A percentile compares a stretch with the other conserved stretches of the same genome.
Conservation (phyloP, 225 moss, liverwort and hornwort species). For the Sphagnum contortum region DNA sequence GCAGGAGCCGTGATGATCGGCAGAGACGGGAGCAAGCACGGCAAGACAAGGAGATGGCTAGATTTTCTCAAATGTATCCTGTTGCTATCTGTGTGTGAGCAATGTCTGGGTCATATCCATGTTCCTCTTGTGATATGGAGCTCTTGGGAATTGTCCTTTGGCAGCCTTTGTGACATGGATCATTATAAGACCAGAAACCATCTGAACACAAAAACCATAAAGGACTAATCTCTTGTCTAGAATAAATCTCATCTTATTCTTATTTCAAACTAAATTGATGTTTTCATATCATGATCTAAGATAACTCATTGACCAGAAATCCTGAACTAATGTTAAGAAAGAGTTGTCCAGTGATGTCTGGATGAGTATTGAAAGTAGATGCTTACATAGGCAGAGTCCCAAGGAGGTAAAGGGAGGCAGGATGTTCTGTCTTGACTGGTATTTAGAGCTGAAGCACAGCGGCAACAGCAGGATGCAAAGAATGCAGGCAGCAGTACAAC, state of each 20-base stretch:
- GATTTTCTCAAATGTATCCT: conserved; percentile 75
- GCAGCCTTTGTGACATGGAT: too few relatives aligned
- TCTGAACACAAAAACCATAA: too few relatives aligned
- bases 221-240: background rate
- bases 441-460: conserved; percentile 72
- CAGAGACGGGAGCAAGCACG: conserved; percentile 90
- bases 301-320: too few relatives aligned
- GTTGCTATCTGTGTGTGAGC: background rate
- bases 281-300: too few relatives aligned
- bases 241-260: background rate
- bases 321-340: too few relatives aligned
- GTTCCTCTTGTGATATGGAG: too few relatives aligned
- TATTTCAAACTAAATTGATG: background rate
- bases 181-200: too few relatives aligned
- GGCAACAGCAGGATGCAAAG: conserved; percentile 61
- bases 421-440: conserved; percentile 7
- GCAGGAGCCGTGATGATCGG: conserved; percentile 80
- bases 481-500: conserved; percentile 23
- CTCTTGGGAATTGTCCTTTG: too few relatives aligned
- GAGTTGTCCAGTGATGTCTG: too few relatives aligned
- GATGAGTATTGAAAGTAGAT: too few relatives aligned
- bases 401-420: too few relatives aligned
- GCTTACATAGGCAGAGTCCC: too few relatives aligned
- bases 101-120: background rate
- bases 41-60: conserved; percentile 88